Conservation (phyloP, 1,284 basidiomycete species). For the Irpex rosettiformis region DNA sequence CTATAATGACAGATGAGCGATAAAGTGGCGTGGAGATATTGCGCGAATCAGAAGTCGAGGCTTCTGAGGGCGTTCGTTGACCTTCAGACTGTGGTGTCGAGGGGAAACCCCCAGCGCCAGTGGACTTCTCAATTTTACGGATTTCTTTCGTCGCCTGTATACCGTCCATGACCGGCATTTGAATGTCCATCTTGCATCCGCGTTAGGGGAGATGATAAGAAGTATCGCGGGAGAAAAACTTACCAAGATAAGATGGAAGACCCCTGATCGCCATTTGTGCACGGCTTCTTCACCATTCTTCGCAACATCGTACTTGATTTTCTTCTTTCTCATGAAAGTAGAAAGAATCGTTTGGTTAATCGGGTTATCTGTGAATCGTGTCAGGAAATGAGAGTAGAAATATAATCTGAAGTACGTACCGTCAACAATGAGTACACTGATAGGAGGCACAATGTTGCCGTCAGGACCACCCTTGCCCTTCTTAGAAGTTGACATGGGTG, state of each 20-base stretch:
- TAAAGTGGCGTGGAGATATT: conserved; percentile 59
- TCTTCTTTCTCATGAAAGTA: conserved; percentile 95
- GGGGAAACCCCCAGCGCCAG: conserved; percentile 71
- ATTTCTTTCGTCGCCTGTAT: conserved; percentile 98
- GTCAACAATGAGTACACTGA: conserved; percentile 94
- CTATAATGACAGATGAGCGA: conserved; percentile 95
- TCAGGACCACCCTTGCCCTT: conserved; percentile 22
- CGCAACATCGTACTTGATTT: conserved; percentile 93
- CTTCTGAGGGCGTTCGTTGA: conserved; percentile 50
- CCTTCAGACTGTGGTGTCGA: conserved; percentile 61
- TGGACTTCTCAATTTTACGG: conserved; percentile 74
- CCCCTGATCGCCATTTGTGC: conserved; percentile 91
- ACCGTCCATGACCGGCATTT: conserved; percentile 98
- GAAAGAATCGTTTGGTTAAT: conserved; percentile 98
- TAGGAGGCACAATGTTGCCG: conserved; percentile 82
- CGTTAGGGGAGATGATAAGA: conserved; percentile 5
- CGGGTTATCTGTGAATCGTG: conserved; percentile 77
- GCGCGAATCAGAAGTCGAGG: conserved; percentile 40
- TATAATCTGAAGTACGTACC: conserved; percentile 48
- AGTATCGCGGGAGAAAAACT: conserved; percentile 27
- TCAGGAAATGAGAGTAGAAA: conserved; percentile 13
- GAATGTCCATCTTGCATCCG: conserved; percentile 90
- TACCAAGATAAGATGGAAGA: conserved; percentile 95
- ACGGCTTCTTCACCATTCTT: conserved; percentile 96
- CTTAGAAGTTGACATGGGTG: conserved; percentile 19